Base-by-base conservation (phyloP, 345 rosid species). In the Linum trigynum region DNA sequence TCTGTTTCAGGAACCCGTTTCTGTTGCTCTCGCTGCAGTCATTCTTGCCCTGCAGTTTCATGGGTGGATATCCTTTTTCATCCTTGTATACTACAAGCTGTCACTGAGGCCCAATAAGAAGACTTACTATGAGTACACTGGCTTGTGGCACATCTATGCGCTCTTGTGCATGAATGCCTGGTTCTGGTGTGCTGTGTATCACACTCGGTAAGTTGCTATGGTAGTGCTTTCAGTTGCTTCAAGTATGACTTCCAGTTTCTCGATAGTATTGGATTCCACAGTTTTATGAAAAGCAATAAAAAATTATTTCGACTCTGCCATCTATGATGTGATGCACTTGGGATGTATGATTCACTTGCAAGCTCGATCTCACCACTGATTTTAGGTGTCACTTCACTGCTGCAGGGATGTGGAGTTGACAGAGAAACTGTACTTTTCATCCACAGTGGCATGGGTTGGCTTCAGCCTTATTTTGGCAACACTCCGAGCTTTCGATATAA, bases 181-280 rank as follows among this genome's bases (percentile, higher is more conserved):
- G 94, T 80, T 92, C 66, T 92, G 98, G 96, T 83, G 87, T 82
- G 79, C 87, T 74, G 86, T 85, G 62, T 87, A 86, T 72, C 98
- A 90, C 67, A 84, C 83, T 71, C 86, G 90, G 97, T 92, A 78
- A 77, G 80, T 64, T 61, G 38, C 45, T 39, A 9, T 39, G 11
- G 14, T 9, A 9, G 9, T 48, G 14, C 14, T 6, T 48, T 15
- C 2, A 48, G 11, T 9, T 48, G 15, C 53, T 9, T 48, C 9
- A 48, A 3, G 53, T 48, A 23, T 23, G 32, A 1, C 32, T 23
- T 23, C 32, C 32, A 23, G 32, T 23, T 23, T 23, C 32, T 23
- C 32, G 32, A 23, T 23, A 23, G 32, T 23, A 23, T 23, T 23
- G 32, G 32, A 23, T 48, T 7, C 53, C 53, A 3, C 53, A 10